phyloP scores from a whole-genome alignment of 805 yeast genomes.

The Allodekkera sacchari region DNA sequence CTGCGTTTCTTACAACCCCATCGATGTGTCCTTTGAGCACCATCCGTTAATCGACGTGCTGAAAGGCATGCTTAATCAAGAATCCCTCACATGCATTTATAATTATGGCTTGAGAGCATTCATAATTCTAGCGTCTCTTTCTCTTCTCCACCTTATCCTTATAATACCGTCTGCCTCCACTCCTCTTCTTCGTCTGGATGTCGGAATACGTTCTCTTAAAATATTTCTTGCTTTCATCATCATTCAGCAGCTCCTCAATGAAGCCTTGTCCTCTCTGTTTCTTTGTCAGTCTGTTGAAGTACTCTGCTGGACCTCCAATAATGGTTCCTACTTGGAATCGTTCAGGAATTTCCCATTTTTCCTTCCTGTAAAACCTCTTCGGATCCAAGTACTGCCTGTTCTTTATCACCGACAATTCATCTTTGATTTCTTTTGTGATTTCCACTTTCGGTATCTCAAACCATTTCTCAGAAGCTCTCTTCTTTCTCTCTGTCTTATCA shows the following conservation, averaged over 20 bases:
- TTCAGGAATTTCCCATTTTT: constrained; percentile 55
- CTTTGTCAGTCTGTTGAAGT: constrained; percentile 57
- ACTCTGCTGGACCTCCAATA: constrained; percentile 75
- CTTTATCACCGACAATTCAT: constrained; percentile 72
- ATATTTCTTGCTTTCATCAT: constrained; percentile 58
- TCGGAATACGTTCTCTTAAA: constrained; percentile 80
- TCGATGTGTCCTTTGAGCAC: too few relatives aligned
- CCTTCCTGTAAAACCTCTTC: constrained; percentile 88
- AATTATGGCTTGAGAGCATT: too few relatives aligned
- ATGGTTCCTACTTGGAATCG: constrained; percentile 86
- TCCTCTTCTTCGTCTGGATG: constrained; percentile 53
- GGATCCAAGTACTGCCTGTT: constrained; percentile 92
- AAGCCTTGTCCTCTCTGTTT: constrained; percentile 71
- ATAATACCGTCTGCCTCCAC: constrained; percentile 63
- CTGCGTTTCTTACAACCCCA: too few relatives aligned
- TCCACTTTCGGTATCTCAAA: constrained; percentile 73
- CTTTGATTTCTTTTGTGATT: constrained; percentile 58
- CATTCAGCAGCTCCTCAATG: constrained; percentile 76
- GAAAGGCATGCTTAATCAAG: too few relatives aligned
- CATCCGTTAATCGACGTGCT: too few relatives aligned
- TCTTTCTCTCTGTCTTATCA: constrained; percentile 13
- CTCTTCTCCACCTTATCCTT: constrained; percentile 58
- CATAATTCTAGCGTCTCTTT: constrained; percentile 18
- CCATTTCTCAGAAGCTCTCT: constrained; percentile 58
- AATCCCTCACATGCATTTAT: too few relatives aligned